Conservation (phyloP, 768 basidiomycete genomes). For the Auricularia cornea region DNA sequence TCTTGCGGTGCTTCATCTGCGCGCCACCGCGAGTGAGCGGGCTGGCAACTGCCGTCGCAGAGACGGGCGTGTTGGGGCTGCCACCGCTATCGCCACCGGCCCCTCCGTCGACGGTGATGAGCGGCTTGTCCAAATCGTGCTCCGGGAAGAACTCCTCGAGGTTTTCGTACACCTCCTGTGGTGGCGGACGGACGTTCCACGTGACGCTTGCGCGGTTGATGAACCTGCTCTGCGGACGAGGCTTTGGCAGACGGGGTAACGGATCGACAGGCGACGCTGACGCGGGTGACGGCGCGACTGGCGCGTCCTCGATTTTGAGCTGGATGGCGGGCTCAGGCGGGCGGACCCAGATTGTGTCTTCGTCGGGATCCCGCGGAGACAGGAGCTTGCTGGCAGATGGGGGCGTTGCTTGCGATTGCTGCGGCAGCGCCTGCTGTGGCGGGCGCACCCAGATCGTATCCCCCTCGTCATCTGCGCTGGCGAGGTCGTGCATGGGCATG, state of each 20-base stretch:
- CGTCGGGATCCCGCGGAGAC: not conserved
- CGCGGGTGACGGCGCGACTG: not conserved
- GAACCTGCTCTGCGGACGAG: constrained; percentile 43
- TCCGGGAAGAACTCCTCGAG: constrained; percentile 94
- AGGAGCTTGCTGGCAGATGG: not conserved
- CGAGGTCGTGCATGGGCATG: no score
- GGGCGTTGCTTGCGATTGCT: not conserved
- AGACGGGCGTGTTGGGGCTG: constrained; percentile 34
- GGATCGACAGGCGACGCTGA: not conserved
- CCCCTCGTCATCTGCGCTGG: not conserved
- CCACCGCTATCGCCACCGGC: not conserved
- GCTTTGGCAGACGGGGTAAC: constrained; percentile 1
- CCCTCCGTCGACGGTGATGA: constrained; percentile 36
- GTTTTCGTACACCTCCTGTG: constrained; percentile 88
- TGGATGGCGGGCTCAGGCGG: not conserved
- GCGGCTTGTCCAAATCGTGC: constrained; percentile 91
- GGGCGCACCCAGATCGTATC: not conserved
- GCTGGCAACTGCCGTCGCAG: constrained; percentile 29
- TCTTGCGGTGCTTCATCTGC: constrained; percentile 67
- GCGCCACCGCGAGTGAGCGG: constrained; percentile 28
- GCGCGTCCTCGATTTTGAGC: not conserved
- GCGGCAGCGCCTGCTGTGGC: not conserved
- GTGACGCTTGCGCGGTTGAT: constrained; percentile 55
- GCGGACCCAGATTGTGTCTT: not conserved
- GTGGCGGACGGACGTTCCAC: constrained; percentile 85